Conservation (phyloP, 495 filamentous ascomycete species). For the Saxophila tyrrhenica region DNA sequence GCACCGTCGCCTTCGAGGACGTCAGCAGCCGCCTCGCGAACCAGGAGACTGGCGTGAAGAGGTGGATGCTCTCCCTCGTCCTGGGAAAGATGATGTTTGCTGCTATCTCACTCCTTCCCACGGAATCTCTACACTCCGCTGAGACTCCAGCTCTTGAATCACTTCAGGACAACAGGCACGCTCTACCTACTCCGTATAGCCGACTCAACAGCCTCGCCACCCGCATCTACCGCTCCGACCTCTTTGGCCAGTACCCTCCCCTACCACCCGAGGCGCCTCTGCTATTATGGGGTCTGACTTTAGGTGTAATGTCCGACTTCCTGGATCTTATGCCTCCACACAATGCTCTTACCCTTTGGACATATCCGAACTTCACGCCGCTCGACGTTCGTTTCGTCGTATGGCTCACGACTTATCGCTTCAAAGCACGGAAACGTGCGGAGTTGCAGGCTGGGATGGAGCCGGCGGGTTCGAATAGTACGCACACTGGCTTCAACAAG, state of each 20-base stretch:
- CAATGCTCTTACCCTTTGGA: constrained; percentile 51
- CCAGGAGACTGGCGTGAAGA: constrained; percentile 38
- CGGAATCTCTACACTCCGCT: constrained; percentile 47
- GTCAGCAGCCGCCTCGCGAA: constrained; percentile 52
- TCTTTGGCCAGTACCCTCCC: constrained; percentile 12
- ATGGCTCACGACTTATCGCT: constrained; percentile 47
- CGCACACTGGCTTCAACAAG: constrained; percentile 36
- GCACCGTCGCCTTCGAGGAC: constrained; percentile 56
- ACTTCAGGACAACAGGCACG: constrained; percentile 11
- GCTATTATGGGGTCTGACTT: constrained; percentile 64
- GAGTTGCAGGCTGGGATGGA: constrained; percentile 16
- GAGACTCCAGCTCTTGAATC: constrained; percentile 15
- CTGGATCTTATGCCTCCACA: constrained; percentile 57
- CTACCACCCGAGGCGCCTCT: constrained; percentile 34
- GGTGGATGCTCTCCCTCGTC: constrained; percentile 41
- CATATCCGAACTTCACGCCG: constrained; percentile 62
- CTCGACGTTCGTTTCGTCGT: constrained; percentile 51
- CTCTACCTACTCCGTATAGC: background rate
- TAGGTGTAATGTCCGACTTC: constrained; percentile 62
- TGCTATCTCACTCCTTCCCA: constrained; percentile 52
- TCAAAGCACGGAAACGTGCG: constrained; percentile 30
- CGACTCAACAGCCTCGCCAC: background rate
- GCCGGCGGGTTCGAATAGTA: background rate
- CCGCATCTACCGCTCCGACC: constrained; percentile 8
- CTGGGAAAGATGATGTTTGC: constrained; percentile 64